Evolutionary conservation across 176 grass and related monocot species (phyloP), one percentile per base, ranked within the genome.

Genomic region (Lolium multiflorum): DNA sequence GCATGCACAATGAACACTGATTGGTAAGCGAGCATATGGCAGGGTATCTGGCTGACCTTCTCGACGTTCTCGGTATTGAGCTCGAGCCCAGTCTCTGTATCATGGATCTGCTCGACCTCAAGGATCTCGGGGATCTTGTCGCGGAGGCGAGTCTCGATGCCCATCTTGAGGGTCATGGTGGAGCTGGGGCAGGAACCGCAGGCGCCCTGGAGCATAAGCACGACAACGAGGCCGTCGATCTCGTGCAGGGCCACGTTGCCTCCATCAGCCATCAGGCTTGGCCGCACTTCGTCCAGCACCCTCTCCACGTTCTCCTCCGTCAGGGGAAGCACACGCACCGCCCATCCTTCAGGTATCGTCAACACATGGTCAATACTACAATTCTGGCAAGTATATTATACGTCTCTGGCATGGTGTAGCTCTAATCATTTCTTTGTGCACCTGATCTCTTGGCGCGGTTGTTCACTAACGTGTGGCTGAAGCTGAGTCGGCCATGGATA

Each of bases 131-230:
- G 97, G 76, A 98, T 98, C 92, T 98, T 98, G 84, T 98, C 97
- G 18, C 92, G 89, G 82, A 98, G 90, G 74, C 97, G 92, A 1
- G 90, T 90, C 75, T 98, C 97, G 64, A 98, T 98, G 9, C 97
- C 97, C 97, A 94, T 98, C 90, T 94, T 96, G 85, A 98, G 88
- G 15, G 92, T 96, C 97, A 98, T 98, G 79, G 94, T 96, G 71
- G 97, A 98, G 90, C 97, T 96, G 4, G 97, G 97, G 90, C 97
- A 98, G 12, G 97, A 98, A 46, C 97, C 94, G 38, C 97, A 98
- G 1, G 97, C 94, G 2, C 96, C 97, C 88, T 98, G 97, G 82
- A 98, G 84, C 87, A 94, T 98, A 56, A 98, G 74, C 84, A 96
- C 97, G 56, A 96, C 97, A 60, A 98, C 92, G 11, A 96, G 83